Base-by-base conservation (phyloP, 2,329 filamentous ascomycete species). In the Pseudogymnoascus sp. region DNA sequence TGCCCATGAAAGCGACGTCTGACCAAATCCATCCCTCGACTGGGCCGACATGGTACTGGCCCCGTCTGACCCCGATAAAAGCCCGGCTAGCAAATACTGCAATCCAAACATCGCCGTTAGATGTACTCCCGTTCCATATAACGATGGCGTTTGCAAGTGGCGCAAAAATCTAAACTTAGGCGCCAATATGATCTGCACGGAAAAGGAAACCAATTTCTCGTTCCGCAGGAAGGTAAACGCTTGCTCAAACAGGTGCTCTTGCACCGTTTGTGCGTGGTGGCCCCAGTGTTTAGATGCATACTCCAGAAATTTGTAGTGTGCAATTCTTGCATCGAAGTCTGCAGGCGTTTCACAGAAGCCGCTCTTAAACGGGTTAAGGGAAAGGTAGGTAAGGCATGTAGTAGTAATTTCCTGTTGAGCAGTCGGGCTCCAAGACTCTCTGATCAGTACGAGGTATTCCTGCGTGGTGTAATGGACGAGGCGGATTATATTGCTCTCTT, bases 391-490 rank as follows among this genome's bases (percentile, higher is more conserved):
- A 36, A 59, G 31, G 13, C 55, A 59, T 13, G 55, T 37, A 4
- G 15, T 21, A 25, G 52, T 35, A 27, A 58, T 58, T 13, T 58
- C 12, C 21, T 35, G 15, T 36, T 59, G 55, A 3, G 8, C 55
- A 13, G 31, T 36, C 15, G 55, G 55, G 18, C 21, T 35, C 35
- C 29, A 58, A 3, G 8, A 8, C n/a, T 36, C 12, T 2, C 29
- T 5, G 8, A 36, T 36, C 52, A 18, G 15, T 15, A 58, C 15
- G 33, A 72, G 64, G 52, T 68, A 72, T 59, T 72, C 69, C 39
- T 72, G 68, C 4, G 66, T 59, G 1, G 70, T 69, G 52, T 64
- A 67, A 61, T 72, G 70, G 8, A 69, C 64, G 5, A 71, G 58
- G 15, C 69, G 64, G n/a, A 71, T 60, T 4, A 64, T 65, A 13